Percentiles rank a stretch among this genome's conserved stretches.
Conservation (phyloP, 495 filamentous ascomycete species). For the Rhypophila decipiens region DNA sequence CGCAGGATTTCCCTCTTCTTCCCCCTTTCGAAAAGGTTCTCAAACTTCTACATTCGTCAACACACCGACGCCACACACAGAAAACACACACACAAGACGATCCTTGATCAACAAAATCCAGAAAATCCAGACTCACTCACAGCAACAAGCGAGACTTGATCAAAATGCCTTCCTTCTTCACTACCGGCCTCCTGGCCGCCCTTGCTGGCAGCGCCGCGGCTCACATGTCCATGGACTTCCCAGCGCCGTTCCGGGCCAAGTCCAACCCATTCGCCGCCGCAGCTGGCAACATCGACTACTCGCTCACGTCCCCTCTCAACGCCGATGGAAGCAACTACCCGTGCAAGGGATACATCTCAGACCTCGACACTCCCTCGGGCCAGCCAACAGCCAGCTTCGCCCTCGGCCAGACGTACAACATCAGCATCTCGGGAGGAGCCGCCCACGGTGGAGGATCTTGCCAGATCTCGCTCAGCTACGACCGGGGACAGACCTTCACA, state of each 20-base stretch:
- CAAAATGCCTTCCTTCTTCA: constrained; percentile 32
- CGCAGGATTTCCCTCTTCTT: not conserved
- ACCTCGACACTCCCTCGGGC: constrained; percentile 41
- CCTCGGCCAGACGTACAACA: constrained; percentile 51
- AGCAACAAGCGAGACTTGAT: no score
- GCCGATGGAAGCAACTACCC: constrained; percentile 47
- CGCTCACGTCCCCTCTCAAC: constrained; percentile 51
- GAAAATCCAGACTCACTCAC: no score
- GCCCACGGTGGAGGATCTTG: constrained; percentile 59
- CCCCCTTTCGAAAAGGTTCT: not conserved
- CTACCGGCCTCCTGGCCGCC: constrained; percentile 18
- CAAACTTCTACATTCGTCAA: not conserved
- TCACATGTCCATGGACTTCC: constrained; percentile 56
- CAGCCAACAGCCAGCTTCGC: constrained; percentile 42
- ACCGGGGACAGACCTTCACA: constrained; percentile 53
- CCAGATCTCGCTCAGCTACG: constrained; percentile 58
- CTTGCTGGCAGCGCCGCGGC: constrained; percentile 34
- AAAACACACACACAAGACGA: not conserved
- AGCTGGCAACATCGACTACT: constrained; percentile 43
- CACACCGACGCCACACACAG: not conserved
- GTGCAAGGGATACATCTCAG: constrained; percentile 62
- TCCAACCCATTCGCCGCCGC: constrained; percentile 40
- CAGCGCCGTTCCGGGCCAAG: constrained; percentile 49
- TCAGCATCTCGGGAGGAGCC: constrained; percentile 53
- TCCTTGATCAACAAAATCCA: not conserved